These are phyloP conservation scores for Suillus fuscotomentosus DNA, from an alignment of 768 basidiomycete genomes.

Conservation along the genomic window DNA sequence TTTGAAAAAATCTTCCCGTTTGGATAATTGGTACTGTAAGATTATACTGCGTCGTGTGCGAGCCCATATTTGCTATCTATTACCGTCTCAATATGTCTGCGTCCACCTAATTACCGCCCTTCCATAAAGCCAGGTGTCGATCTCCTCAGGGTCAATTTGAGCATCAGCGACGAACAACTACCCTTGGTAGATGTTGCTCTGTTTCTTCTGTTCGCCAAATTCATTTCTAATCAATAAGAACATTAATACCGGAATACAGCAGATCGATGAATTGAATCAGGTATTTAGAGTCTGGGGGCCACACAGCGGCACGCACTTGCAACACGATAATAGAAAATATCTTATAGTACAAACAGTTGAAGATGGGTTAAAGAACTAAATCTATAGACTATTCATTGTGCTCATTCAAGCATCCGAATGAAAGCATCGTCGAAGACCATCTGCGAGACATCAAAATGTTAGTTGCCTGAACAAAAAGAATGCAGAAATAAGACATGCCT, in stretches of 20 bases:
- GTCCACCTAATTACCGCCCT: neutral
- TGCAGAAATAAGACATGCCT: slow-evolving; percentile 25
- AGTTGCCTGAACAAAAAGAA: slow-evolving; percentile 6
- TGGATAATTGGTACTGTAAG: neutral
- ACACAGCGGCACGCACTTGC: neutral
- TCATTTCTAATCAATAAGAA: neutral
- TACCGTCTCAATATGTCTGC: neutral
- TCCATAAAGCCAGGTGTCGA: neutral
- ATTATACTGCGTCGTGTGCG: neutral
- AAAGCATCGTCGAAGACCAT: slow-evolving; percentile 28
- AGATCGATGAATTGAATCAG: neutral
- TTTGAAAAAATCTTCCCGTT: neutral
- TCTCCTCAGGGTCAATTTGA: neutral
- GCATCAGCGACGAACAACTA: neutral
- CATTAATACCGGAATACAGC: neutral
- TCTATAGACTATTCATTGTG: neutral
- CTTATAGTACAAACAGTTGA: neutral
- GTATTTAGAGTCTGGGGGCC: neutral
- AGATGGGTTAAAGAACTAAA: neutral
- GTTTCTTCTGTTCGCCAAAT: neutral
- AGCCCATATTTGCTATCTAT: neutral
- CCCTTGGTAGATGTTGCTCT: neutral
- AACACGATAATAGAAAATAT: neutral
- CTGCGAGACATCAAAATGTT: slow-evolving; percentile 12
- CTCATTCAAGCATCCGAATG: slow-evolving; percentile 15